Evolutionary conservation across 495 filamentous ascomycete genomes (phyloP), one percentile per base, ranked within the genome.

Genomic region (Staphylotrichum tortipilum): DNA sequence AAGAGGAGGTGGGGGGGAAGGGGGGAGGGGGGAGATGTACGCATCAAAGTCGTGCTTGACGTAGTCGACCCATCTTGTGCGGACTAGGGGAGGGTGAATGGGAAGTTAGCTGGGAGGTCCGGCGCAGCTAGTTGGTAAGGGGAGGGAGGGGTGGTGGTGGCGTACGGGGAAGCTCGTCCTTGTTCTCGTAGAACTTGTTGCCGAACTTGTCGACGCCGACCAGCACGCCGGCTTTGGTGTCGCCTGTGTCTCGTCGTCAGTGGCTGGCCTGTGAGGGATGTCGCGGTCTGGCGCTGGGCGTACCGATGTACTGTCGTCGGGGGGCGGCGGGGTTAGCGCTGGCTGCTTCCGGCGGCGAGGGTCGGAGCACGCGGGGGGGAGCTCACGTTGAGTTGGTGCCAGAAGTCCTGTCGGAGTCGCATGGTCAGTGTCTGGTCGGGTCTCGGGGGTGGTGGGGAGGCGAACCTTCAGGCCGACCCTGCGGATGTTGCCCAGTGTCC

Each of bases 31-130:
- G n/a, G 8, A 23, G n/a, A 58, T 79, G 52, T 77, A 90, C 77
- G 92, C 73, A 57, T 95, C 87, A 61, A 74, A 91, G 76, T 95
- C 88, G 53, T 84, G 72, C 60, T 84, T 76, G 72, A 86, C 89
- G 77, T 90, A 97, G 69, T 97, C 92, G 41, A 98, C 86, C 92
- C 94, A 97, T 78, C 94, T 81, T 59, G 92, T 97, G 49, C 94
- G 84, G 59, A 97, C 90, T 97, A 54, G 23, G 11, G 31, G 4
- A 10, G 29, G 28, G 4, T 7, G 12, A n/a, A n/a, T n/a, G n/a
- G n/a, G n/a, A 19, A 10, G 47, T 59, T 19, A 59, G 52, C 11
- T 33, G 11, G 10, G 15, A 1, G 18, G 12, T 11, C 33, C 14
- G 18, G 36, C n/a, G 7, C 12, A 29, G 8, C 26, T n/a, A 19